phyloP scores from a whole-genome alignment of 2,329 filamentous ascomycete genomes.

The Claviceps pazoutovae region DNA sequence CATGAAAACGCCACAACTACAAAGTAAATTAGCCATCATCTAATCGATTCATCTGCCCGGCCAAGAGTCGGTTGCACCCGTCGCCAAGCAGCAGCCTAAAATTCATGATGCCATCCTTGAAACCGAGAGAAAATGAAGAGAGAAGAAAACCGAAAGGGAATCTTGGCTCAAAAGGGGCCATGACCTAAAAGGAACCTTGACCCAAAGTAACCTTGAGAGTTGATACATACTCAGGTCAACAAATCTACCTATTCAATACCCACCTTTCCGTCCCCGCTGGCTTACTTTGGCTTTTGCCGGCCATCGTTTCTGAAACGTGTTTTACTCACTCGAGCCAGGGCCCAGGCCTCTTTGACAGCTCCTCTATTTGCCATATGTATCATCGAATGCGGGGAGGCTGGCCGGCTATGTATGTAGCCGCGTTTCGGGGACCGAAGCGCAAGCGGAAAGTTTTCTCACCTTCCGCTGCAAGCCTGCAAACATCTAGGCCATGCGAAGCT shows the following conservation, averaged over 20 bases:
- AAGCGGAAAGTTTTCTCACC: neutral
- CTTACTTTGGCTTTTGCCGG: neutral
- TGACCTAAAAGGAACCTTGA: too few species aligned
- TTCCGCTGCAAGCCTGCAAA: neutral
- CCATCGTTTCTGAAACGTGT: neutral
- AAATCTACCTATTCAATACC: neutral
- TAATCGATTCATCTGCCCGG: neutral
- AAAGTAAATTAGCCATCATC: neutral
- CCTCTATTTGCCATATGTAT: neutral
- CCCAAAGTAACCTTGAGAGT: neutral
- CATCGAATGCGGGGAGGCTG: neutral
- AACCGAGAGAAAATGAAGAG: neutral
- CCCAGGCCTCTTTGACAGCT: neutral
- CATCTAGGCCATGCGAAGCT: neutral
- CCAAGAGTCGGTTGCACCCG: neutral
- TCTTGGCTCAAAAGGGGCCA: too few species aligned
- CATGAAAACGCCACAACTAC: neutral
- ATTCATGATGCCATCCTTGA: neutral
- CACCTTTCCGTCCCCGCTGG: neutral
- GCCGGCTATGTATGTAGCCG: neutral
- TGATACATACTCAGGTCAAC: neutral
- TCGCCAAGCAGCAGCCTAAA: neutral
- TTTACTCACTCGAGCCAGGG: neutral
- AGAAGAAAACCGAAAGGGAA: neutral
- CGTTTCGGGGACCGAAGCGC: neutral